phyloP scores from a whole-genome alignment of 305 asterid species.

The Salvia sclarea region DNA sequence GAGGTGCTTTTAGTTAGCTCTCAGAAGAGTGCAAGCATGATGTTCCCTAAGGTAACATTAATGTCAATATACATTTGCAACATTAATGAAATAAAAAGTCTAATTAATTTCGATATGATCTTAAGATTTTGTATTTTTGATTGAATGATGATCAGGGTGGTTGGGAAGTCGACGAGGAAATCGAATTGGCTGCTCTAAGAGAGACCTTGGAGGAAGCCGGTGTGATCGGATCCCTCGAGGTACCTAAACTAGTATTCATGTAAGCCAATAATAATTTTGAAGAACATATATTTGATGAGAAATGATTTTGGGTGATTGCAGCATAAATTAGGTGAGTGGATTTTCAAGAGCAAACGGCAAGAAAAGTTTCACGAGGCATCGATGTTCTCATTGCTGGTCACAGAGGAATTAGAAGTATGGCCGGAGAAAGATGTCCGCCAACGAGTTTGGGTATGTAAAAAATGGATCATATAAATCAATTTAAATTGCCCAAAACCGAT shows the following conservation, averaged over 20 bases:
- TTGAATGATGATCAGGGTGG: constrained; percentile 63
- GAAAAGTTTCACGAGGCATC: constrained; percentile 73
- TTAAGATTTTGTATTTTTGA: constrained; percentile 7
- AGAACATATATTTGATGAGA: too few species aligned
- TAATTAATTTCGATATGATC: too few species aligned
- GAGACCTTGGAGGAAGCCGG: constrained; percentile 96
- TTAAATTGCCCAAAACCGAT: too few species aligned
- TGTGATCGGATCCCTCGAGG: constrained; percentile 66
- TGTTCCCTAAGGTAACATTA: constrained; percentile 73
- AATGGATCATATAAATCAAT: too few species aligned
- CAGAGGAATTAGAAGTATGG: constrained; percentile 80
- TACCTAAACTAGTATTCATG: too few species aligned
- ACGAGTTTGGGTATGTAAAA: constrained; percentile 66
- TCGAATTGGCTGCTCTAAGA: constrained; percentile 72
- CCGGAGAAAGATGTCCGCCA: constrained; percentile 72
- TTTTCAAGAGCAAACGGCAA: constrained; percentile 88
- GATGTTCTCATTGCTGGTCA: constrained; percentile 74
- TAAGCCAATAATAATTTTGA: too few species aligned
- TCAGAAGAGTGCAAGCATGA: constrained; percentile 66
- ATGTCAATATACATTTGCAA: too few species aligned
- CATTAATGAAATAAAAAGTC: too few species aligned
- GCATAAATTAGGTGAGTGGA: constrained; percentile 79
- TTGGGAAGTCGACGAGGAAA: constrained; percentile 88
- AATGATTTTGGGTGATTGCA: constrained; percentile 36
- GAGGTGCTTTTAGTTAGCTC: constrained; percentile 78